These are phyloP conservation scores for Pythium rishiriense DNA, from an alignment of 352 stramenopile genomes.

Conservation along the genomic window DNA sequence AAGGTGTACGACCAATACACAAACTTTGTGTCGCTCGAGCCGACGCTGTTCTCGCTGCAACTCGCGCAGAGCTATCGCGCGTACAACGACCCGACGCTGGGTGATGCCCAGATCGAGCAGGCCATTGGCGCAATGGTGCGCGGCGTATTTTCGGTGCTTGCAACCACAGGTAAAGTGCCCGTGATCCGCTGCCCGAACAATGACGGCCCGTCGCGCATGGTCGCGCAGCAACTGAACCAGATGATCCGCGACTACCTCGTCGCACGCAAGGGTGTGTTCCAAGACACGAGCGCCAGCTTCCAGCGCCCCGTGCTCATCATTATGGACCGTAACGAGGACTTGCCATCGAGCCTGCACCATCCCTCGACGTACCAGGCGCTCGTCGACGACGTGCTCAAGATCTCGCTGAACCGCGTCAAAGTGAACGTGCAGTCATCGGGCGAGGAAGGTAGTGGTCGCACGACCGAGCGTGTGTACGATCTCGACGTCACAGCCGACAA, in stretches of 20 bases:
- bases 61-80: conserved; percentile 91
- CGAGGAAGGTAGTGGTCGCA: conserved; percentile 33
- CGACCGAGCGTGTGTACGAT: conserved; percentile 74
- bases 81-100: conserved; percentile 91
- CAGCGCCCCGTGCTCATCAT: conserved; percentile 95
- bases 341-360: conserved; percentile 95
- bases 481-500: conserved; percentile 80
- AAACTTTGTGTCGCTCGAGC: conserved; percentile 97
- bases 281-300: conserved; percentile 57
- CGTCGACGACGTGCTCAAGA: conserved; percentile 96
- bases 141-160: conserved; percentile 93
- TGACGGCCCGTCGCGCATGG: conserved; percentile 95
- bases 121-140: conserved; percentile 67
- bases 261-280: conserved; percentile 67
- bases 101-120: conserved; percentile 82
- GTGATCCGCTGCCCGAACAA: conserved; percentile 94
- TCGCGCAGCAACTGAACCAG: conserved; percentile 92
- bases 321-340: conserved; percentile 96
- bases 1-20: conserved; percentile 98
- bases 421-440: conserved; percentile 72
- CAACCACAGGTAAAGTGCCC: conserved; percentile 91
- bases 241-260: conserved; percentile 77
- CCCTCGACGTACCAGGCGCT: conserved; percentile 93
- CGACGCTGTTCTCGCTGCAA: conserved; percentile 94
- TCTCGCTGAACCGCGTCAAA: conserved; percentile 96